A percentile compares a stretch with the other conserved stretches of the same genome.
Evolutionary conservation across 2,329 filamentous ascomycete species (phyloP).

Genomic region (Davidsoniella eucalypti): DNA sequence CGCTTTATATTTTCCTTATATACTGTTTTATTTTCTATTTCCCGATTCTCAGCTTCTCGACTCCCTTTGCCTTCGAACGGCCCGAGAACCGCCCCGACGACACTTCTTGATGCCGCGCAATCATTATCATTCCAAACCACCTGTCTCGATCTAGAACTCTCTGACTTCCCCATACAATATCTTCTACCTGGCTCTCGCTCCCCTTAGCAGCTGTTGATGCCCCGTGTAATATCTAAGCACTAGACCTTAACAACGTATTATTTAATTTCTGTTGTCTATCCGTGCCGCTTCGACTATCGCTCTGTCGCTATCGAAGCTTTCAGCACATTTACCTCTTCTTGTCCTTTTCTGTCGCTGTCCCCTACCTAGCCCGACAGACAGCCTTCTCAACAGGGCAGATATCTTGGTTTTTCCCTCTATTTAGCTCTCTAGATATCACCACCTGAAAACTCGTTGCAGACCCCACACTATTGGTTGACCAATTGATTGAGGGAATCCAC

Average conservation of each 20-base stretch:
- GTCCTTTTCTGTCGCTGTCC: neutral
- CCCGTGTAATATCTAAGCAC: constrained; percentile 6
- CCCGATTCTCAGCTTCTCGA: too few relatives aligned
- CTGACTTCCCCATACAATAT: neutral
- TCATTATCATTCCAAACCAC: neutral
- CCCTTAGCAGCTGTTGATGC: neutral
- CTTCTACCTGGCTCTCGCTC: neutral
- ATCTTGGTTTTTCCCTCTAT: constrained; percentile 1
- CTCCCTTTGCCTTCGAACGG: too few relatives aligned
- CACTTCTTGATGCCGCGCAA: neutral
- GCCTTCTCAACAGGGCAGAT: neutral
- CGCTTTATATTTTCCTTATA: too few relatives aligned
- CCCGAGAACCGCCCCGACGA: constrained; percentile 1
- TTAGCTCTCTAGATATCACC: neutral
- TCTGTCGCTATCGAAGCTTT: too few relatives aligned
- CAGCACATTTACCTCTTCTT: neutral
- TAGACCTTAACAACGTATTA: constrained; percentile 10
- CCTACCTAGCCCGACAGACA: neutral
- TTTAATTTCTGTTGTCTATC: constrained; percentile 8
- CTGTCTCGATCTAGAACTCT: too few relatives aligned
- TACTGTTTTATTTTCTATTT: too few relatives aligned
- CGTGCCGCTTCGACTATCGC: neutral
- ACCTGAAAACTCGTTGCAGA: neutral
- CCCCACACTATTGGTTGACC: too few relatives aligned
- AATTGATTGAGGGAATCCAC: neutral